These are phyloP conservation scores for Boechera stricta DNA, from an alignment of 345 rosid genomes.

Conservation along the genomic window DNA sequence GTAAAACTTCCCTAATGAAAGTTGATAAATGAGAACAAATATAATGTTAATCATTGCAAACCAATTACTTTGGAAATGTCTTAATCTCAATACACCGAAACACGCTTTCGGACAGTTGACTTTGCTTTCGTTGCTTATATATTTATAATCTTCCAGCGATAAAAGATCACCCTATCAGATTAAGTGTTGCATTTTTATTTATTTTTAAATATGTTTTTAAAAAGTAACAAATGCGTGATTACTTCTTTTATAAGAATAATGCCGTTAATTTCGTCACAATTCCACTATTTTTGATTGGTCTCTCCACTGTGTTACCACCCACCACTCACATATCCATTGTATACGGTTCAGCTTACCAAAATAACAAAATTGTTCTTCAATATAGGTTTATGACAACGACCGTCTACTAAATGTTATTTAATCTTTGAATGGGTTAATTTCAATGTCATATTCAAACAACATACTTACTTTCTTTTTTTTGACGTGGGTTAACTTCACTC, in stretches of 20 bases:
- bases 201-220: not conserved
- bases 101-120: slow-evolving; percentile 43
- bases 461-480: not conserved
- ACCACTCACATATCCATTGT: slow-evolving; percentile 40
- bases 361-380: slow-evolving; percentile 16
- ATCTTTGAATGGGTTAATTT: slow-evolving; percentile 3
- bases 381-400: slow-evolving; percentile 36
- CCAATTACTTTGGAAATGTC: slow-evolving; percentile 42
- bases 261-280: slow-evolving; percentile 41
- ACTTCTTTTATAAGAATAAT: slow-evolving; percentile 11
- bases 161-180: slow-evolving; percentile 16
- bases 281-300: slow-evolving; percentile 48
- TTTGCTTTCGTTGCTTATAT: slow-evolving; percentile 12
- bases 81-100: slow-evolving; percentile 36
- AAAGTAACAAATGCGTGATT: slow-evolving; percentile 29
- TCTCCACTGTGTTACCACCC: slow-evolving; percentile 46
- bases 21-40: slow-evolving; percentile 21
- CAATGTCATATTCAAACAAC: slow-evolving; percentile 31
- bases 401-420: slow-evolving; percentile 21
- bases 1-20: not conserved
- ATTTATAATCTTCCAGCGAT: slow-evolving; percentile 23
- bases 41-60: slow-evolving; percentile 10
- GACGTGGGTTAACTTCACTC: slow-evolving; percentile 46
- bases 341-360: slow-evolving; percentile 41
- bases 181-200: slow-evolving; percentile 11